Percentiles rank a stretch among this genome's conserved stretches.
Evolutionary conservation across 805 yeast genomes (phyloP).

Genomic region (Metschnikowia lochheadii): DNA sequence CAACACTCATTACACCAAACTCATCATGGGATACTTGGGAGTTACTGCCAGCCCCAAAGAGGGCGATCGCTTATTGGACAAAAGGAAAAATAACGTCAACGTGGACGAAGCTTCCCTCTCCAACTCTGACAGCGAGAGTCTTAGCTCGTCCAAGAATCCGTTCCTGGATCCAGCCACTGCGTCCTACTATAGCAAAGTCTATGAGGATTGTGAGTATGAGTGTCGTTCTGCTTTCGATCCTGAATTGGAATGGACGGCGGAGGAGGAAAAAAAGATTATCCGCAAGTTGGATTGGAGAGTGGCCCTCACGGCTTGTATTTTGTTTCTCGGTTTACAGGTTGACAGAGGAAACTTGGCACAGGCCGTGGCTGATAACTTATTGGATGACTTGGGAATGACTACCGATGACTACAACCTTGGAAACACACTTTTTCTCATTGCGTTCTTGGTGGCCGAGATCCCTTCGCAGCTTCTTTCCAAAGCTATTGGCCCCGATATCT

Average conservation of each 20-base stretch:
- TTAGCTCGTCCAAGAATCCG: conserved; percentile 8
- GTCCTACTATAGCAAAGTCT: conserved; percentile 40
- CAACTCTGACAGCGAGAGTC: conserved; percentile 14
- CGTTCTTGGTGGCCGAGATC: conserved; percentile 54
- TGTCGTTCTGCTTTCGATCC: conserved; percentile 57
- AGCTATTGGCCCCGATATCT: conserved; percentile 56
- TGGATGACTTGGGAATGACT: conserved; percentile 48
- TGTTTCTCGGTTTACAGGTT: conserved; percentile 56
- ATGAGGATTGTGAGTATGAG: conserved; percentile 50
- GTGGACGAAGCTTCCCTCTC: background rate
- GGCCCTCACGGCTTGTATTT: conserved; percentile 52
- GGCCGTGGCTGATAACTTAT: conserved; percentile 54
- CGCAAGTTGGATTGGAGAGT: conserved; percentile 55
- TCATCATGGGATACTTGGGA: conserved; percentile 1
- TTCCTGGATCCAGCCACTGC: conserved; percentile 46
- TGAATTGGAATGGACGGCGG: conserved; percentile 46
- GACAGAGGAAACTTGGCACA: conserved; percentile 57
- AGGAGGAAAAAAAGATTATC: conserved; percentile 47
- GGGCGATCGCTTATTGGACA: background rate
- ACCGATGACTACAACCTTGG: conserved; percentile 60
- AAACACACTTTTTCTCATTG: conserved; percentile 48
- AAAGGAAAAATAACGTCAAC: background rate
- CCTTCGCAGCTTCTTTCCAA: conserved; percentile 68
- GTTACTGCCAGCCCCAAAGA: background rate
- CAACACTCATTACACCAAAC: background rate